Percentiles rank a stretch among this genome's conserved stretches.
phyloP scores from a whole-genome alignment of 1,284 basidiomycete genomes.

The Ceratobasidium sp. region DNA sequence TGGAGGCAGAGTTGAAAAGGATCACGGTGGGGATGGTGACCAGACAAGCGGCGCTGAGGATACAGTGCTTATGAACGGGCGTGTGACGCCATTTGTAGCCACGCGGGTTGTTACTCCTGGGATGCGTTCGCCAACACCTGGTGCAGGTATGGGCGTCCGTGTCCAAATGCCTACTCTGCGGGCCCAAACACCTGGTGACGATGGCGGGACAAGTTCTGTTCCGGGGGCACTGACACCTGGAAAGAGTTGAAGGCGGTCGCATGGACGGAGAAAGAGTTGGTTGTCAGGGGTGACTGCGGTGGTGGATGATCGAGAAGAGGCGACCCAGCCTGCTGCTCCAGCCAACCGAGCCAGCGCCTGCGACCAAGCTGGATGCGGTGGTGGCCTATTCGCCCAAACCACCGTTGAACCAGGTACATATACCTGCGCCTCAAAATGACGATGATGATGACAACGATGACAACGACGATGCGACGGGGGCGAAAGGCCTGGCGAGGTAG shows the following conservation, averaged over 20 bases:
- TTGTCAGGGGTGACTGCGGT: slow-evolving; percentile 10
- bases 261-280: slow-evolving; percentile 37
- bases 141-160: neutral
- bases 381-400: neutral
- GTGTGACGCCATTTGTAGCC: slow-evolving; percentile 26
- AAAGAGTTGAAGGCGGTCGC: slow-evolving; percentile 25
- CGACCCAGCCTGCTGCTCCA: slow-evolving; percentile 18
- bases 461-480: slow-evolving; percentile 14
- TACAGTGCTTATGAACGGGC: slow-evolving; percentile 53
- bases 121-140: slow-evolving; percentile 26
- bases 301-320: slow-evolving; percentile 50
- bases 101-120: slow-evolving; percentile 16
- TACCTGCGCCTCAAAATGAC: slow-evolving; percentile 16
- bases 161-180: neutral
- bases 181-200: slow-evolving; percentile 28
- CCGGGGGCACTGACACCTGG: slow-evolving; percentile 32
- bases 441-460: slow-evolving; percentile 35
- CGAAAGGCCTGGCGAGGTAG: slow-evolving; percentile 23
- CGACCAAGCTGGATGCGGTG: slow-evolving; percentile 23
- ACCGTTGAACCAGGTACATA: neutral
- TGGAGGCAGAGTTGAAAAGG: slow-evolving; percentile 74
- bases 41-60: slow-evolving; percentile 73
- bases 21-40: slow-evolving; percentile 62
- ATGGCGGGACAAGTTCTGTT: slow-evolving; percentile 16
- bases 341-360: slow-evolving; percentile 1